Conservation (phyloP, 768 basidiomycete genomes). For the Lentinula sp. region DNA sequence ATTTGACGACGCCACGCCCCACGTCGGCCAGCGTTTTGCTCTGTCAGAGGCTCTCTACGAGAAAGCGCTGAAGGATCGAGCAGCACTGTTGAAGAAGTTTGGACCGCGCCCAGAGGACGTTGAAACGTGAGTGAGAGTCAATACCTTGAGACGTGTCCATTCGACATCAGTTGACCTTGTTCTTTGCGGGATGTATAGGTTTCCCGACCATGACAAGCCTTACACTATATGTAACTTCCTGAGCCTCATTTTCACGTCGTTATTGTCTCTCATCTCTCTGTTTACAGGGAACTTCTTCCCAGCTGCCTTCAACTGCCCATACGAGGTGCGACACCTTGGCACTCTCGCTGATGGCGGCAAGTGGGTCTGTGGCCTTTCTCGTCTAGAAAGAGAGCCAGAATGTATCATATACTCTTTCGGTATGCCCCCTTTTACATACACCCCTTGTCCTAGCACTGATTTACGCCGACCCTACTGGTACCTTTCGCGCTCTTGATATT, state of each 20-base stretch:
- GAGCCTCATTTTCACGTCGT: background rate
- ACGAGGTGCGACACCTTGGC: constrained; percentile 41
- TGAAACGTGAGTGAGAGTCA: background rate
- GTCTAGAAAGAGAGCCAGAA: constrained; percentile 43
- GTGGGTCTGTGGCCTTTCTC: constrained; percentile 61
- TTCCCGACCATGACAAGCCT: constrained; percentile 1
- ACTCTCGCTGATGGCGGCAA: constrained; percentile 65
- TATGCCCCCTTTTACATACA: constrained; percentile 11
- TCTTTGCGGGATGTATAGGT: background rate
- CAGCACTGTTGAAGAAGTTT: background rate
- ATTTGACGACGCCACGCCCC: background rate
- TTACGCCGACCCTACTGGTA: background rate
- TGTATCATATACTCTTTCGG: constrained; percentile 63
- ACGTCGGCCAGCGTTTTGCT: background rate
- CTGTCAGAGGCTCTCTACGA: background rate
- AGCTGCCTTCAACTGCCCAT: constrained; percentile 46
- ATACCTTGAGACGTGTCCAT: background rate
- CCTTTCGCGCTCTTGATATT: constrained; percentile 7
- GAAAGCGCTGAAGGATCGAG: background rate
- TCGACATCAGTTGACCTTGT: background rate
- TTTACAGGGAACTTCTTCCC: constrained; percentile 42
- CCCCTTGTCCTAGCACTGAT: background rate
- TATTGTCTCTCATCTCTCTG: background rate
- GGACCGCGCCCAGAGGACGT: background rate
- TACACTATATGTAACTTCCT: background rate